Conservation (phyloP, 176 grass and related monocot species). For the Bonia amplexicaulis region DNA sequence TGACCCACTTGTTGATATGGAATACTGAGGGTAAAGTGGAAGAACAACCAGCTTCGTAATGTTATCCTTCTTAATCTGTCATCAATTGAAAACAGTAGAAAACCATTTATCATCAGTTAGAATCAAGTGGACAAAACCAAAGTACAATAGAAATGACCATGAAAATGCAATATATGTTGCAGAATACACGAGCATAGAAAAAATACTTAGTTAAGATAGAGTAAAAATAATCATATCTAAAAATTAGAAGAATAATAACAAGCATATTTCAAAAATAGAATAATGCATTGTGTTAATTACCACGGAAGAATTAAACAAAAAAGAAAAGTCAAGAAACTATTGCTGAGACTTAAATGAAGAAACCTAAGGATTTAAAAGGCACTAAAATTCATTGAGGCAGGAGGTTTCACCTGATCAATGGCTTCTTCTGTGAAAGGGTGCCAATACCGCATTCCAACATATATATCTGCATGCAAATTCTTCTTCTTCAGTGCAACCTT, state of each 20-base stretch:
- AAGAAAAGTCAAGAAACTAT: not conserved
- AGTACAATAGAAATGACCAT: not conserved
- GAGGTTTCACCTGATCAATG: slow-evolving; percentile 60
- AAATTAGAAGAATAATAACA: not conserved
- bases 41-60: slow-evolving; percentile 90
- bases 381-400: not conserved
- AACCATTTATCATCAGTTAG: slow-evolving; percentile 11
- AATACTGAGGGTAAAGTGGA: slow-evolving; percentile 96
- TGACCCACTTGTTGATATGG: slow-evolving; percentile 95
- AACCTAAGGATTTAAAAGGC: not conserved
- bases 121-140: not conserved
- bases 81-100: slow-evolving; percentile 26
- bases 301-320: not conserved
- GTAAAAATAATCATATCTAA: not conserved
- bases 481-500: slow-evolving; percentile 63
- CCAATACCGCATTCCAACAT: slow-evolving; percentile 98
- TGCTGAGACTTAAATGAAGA: not conserved
- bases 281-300: not conserved
- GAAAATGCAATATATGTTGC: not conserved
- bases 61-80: slow-evolving; percentile 87
- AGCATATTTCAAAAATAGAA: not conserved
- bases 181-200: not conserved
- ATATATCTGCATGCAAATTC: slow-evolving; percentile 71
- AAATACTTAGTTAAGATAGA: not conserved
- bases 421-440: slow-evolving; percentile 94